Evolutionary conservation across 306 rosid species (phyloP), one percentile per base, ranked within the genome.

Genomic region (Lagenaria siceraria): DNA sequence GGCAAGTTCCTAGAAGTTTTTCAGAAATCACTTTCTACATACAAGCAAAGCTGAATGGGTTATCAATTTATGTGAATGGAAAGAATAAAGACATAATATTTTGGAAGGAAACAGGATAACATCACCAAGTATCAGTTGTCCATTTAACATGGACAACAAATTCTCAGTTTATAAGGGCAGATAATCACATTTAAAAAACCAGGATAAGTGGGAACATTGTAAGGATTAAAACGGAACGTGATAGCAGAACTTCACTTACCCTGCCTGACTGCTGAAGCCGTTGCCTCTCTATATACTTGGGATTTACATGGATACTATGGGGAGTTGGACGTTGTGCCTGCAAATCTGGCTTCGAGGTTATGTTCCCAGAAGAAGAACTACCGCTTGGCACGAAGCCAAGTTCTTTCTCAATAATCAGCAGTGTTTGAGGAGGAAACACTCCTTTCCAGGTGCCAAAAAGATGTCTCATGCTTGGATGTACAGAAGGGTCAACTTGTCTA

Each of bases 371-470:
- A 54, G 97, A 80, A 14, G 93, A 83, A 56, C 91, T 90, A 82
- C 85, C 83, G 0, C 86, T 65, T 10, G 91, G 74, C 74, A 81
- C 61, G 75, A 93, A 91, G 74, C 92, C 90, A 58, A 93, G 89
- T 86, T 91, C 98, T 82, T 87, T 89, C 85, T 91, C 98, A 25
- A 93, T 93, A 75, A 68, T 65, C 81, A 85, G 92, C 76, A 93
- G 93, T 76, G 97, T 46, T 81, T 86, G 98, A 79, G 79, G 86
- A 82, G 98, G 96, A 81, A 93, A 91, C 73, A 91, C 96, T 64
- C 96, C 97, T 82, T 83, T 91, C 98, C 98, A 93, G 42, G 98
- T 93, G 80, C 98, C 98, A 87, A 93, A 93, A 78, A 93, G 96
- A 87, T 93, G 98, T 36, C 90, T 85, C 98, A 93, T 88, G 71